phyloP scores from a whole-genome alignment of 148 eudicot genomes.

The Cornus suecica region DNA sequence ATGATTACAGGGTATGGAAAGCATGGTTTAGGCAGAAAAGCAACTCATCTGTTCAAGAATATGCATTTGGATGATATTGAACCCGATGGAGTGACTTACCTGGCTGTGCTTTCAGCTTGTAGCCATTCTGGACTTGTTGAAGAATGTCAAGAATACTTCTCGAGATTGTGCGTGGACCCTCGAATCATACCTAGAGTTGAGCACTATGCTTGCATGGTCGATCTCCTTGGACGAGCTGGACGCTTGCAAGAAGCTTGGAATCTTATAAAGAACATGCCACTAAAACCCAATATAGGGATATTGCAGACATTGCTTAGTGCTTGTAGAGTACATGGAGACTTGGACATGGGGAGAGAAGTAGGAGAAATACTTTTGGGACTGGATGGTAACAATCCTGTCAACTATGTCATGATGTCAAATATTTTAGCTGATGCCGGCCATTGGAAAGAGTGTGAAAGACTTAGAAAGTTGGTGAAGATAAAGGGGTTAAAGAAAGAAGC shows the following conservation, averaged over 20 bases:
- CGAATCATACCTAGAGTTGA: conserved; percentile 53
- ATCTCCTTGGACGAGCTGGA: conserved; percentile 88
- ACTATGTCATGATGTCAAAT: conserved; percentile 68
- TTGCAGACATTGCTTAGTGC: conserved; percentile 84
- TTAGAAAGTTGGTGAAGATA: conserved; percentile 49
- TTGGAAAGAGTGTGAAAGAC: conserved; percentile 69
- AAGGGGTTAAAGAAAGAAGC: conserved; percentile 77
- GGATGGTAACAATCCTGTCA: conserved; percentile 61
- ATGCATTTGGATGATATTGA: conserved; percentile 49
- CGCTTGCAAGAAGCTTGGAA: conserved; percentile 65
- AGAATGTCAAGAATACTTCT: conserved; percentile 65
- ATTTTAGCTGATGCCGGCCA: conserved; percentile 66
- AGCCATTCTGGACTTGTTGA: conserved; percentile 75
- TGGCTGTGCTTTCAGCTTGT: conserved; percentile 82
- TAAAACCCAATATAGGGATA: conserved; percentile 62
- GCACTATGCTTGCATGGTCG: conserved; percentile 91
- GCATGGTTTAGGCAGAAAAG: conserved; percentile 69
- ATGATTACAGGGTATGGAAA: conserved; percentile 87
- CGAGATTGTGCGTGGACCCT: conserved; percentile 40
- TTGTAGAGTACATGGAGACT: conserved; percentile 72
- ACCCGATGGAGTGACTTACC: conserved; percentile 77
- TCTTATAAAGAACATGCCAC: conserved; percentile 63
- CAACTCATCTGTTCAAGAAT: conserved; percentile 40
- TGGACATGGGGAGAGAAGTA: conserved; percentile 67
- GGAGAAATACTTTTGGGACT: conserved; percentile 55